Evolutionary conservation across 148 eudicot species (phyloP), one percentile per base, ranked within the genome.

Genomic region (Amaranthus palmeri): DNA sequence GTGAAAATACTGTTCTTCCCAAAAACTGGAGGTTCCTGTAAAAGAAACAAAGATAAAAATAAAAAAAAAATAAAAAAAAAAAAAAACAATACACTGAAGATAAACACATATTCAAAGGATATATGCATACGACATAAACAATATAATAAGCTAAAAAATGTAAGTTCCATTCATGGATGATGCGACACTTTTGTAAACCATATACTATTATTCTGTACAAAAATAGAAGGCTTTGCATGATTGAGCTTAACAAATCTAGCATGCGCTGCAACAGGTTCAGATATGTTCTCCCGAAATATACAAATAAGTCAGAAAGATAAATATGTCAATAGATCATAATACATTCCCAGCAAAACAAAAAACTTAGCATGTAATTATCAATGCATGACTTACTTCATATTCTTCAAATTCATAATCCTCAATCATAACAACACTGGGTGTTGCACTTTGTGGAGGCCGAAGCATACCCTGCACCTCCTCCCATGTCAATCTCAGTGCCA

Each of bases 381-480:
- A 53, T 3, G 4, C n/a, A 12, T 4, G 46, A 76, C 92, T 84
- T 83, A 88, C 96, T 73, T 90, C 90, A 72, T 84, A 90, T 77
- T 87, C 96, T 85, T 90, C 96, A 69, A 90, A 49, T 73, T 90
- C 96, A 78, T 76, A 81, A 79, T 84, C 96, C 74, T 86, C 96
- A 18, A 90, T 56, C 68, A 77, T 71, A 73, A 84, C 85, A 71
- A 85, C 65, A 60, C 76, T 90, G 74, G 96, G 96, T 70, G 72
- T 79, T 68, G 81, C 81, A 86, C 69, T 83, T 68, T 73, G 74
- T 17, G 92, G 88, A 44, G 90, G 90, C 71, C 82, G 84, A 67
- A 89, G 87, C 88, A 85, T 81, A 73, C 87, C 90, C 75, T 91
- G 92, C 63, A 71, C 78, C 76, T 86, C 92, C 73, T 82, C 89